Base-by-base conservation (phyloP, 345 rosid species). In the Trapa bicornis region DNA sequence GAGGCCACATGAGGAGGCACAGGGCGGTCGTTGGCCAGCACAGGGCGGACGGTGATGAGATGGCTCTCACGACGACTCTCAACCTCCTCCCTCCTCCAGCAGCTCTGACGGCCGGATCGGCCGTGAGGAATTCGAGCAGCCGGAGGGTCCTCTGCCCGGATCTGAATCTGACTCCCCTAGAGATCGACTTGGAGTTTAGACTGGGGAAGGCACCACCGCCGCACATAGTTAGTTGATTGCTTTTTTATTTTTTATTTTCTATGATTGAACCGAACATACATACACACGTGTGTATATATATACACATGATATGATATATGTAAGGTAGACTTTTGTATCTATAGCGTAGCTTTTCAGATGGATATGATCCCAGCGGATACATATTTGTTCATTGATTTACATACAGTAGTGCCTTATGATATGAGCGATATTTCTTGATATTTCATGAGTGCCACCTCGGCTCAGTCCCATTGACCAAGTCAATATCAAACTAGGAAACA, bases 1-100 rank as follows among this genome's bases (percentile, higher is more conserved):
- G 89, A 0, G 89, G 92, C 17, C 92, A 87, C 68, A 85, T 87
- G 93, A 85, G 89, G 74, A 79, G 89, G 70, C 89, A 87, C 22
- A 75, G 85, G 61, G 64, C 74, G 3, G 69, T 58, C 15, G 12
- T 17, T 14, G 7, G 2, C 16, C 42, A 35, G n/a, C 17, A 32
- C 35, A 37, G 4, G 50, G 29, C 29, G 29, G 29, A 22, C 29
- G 29, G 29, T 22, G 66, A 16, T 36, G 1, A 3, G 36, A 6
- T 39, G 37, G 13, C 52, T 8, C 47, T 64, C 11, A 16, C 47
- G 0, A 64, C 47, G 66, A 48, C 47, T 39, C 63, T 58, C 63
- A 58, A 38, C 63, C 63, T 58, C 37, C 5, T 58, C 5, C 37
- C 62, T 33, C 37, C 63, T 11, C 63, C 16, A 0, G 16, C 63